Base-by-base conservation (phyloP, 75 land plant genomes). In the Adiantum capillusveneris region DNA sequence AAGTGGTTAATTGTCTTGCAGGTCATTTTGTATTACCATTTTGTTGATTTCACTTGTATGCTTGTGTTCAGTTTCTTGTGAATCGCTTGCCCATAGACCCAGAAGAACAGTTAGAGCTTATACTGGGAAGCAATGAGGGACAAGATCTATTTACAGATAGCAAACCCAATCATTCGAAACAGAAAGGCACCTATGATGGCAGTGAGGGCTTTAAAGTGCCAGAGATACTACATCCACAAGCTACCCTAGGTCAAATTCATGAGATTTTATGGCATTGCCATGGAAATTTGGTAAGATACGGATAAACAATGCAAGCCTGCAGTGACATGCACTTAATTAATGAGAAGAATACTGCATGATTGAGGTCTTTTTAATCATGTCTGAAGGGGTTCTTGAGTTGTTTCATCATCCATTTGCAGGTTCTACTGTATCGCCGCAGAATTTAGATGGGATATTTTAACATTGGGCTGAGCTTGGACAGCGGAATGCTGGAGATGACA, bases 31-130 rank as follows among this genome's bases (percentile, higher is more conserved):
- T n/a, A n/a, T n/a, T n/a, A n/a, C n/a, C n/a, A n/a, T n/a, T n/a
- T n/a, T n/a, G n/a, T n/a, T n/a, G n/a, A n/a, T n/a, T n/a, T n/a
- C n/a, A n/a, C n/a, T n/a, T n/a, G 16, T 41, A 13, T 39, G 12
- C 12, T 39, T 39, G 42, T 39, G 3, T 60, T 17, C 63, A 60
- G 63, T 60, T 60, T 17, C 63, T 60, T 44, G n/a, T 60, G 7
- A 12, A 22, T 25, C 63, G 45, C 49, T 21, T 41, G 14, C 30
- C 45, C 24, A 5, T 43, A 20, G 46, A 25, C 3, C 18, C 45
- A 11, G 49, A 21, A 6, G 45, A 21, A 29, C 49, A 60, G 25
- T 29, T 60, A 39, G 63, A 60, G 46, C 43, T 60, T 60, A 29
- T 60, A 21, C 17, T 44, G 16, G 63, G 22, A 24, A 19, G 49